A percentile compares a stretch with the other conserved stretches of the same genome.
These are phyloP conservation scores for Chenopodium suecicum DNA, from an alignment of 148 eudicot species.

Conservation along the genomic window DNA sequence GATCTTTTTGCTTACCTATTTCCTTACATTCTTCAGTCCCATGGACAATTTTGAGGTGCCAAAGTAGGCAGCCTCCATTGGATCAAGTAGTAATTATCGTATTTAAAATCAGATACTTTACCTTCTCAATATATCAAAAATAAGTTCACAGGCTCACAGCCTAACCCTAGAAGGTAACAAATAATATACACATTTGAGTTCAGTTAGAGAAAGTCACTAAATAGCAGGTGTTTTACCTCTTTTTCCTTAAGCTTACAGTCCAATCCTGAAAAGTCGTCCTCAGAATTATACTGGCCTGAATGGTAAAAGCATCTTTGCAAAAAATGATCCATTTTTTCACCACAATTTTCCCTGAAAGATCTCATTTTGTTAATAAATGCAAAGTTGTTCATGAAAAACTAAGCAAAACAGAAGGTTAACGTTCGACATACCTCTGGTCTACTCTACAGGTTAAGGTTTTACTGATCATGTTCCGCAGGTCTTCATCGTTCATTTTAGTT, in stretches of 20 bases:
- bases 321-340: constrained; percentile 68
- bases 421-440: constrained; percentile 57
- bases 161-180: neutral
- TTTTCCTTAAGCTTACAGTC: constrained; percentile 58
- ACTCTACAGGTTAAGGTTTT: constrained; percentile 80
- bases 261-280: constrained; percentile 51
- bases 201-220: neutral
- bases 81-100: neutral
- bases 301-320: constrained; percentile 73
- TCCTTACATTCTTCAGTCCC: neutral
- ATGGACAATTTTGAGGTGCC: neutral
- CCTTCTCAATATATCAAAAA: neutral
- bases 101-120: neutral
- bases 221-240: constrained; percentile 43
- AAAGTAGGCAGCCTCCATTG: neutral
- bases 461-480: constrained; percentile 69
- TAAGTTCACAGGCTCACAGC: neutral
- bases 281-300: constrained; percentile 66
- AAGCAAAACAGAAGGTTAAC: neutral
- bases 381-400: neutral
- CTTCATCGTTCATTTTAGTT: constrained; percentile 66
- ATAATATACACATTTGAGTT: constrained; percentile 5
- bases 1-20: neutral
- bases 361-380: constrained; percentile 15
- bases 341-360: constrained; percentile 77